Percentiles rank a stretch among this genome's conserved stretches.
phyloP scores from a whole-genome alignment of 352 stramenopile species.

The Phytophthora crassamura region DNA sequence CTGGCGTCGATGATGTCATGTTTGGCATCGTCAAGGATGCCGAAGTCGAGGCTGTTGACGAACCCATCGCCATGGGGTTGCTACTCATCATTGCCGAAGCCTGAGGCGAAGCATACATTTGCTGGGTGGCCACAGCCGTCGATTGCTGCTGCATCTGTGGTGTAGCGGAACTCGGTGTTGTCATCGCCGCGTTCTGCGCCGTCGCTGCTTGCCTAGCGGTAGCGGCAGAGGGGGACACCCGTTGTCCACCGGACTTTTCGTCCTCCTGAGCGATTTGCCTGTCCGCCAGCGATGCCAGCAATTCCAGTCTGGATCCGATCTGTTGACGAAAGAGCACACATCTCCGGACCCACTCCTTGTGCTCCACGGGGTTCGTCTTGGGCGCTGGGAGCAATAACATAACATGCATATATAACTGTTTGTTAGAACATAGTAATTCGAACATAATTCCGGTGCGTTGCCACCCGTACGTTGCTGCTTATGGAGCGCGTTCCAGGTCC shows the following conservation, averaged over 20 bases:
- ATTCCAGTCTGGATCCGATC: conserved; percentile 72
- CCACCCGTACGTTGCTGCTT: conserved; percentile 70
- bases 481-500: conserved; percentile 75
- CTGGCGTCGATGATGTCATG: conserved; percentile 24
- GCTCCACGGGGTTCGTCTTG: conserved; percentile 57
- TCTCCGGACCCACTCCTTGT: conserved; percentile 79
- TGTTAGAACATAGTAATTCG: background rate
- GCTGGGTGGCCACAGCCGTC: conserved; percentile 3
- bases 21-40: conserved; percentile 32
- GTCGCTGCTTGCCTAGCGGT: conserved; percentile 14
- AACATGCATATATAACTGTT: background rate
- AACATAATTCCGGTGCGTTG: conserved; percentile 1
- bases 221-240: conserved; percentile 9
- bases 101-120: conserved; percentile 19
- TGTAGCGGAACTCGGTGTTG: background rate
- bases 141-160: conserved; percentile 12
- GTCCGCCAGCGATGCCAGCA: conserved; percentile 80
- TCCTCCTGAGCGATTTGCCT: conserved; percentile 81
- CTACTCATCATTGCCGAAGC: conserved; percentile 19
- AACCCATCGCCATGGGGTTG: conserved; percentile 18
- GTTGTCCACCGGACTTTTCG: conserved; percentile 31
- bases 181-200: conserved; percentile 5
- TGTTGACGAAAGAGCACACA: conserved; percentile 74
- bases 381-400: conserved; percentile 39
- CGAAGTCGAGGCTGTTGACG: conserved; percentile 15